Conservation (phyloP, 768 basidiomycete genomes). For the Lactarius psammicola region DNA sequence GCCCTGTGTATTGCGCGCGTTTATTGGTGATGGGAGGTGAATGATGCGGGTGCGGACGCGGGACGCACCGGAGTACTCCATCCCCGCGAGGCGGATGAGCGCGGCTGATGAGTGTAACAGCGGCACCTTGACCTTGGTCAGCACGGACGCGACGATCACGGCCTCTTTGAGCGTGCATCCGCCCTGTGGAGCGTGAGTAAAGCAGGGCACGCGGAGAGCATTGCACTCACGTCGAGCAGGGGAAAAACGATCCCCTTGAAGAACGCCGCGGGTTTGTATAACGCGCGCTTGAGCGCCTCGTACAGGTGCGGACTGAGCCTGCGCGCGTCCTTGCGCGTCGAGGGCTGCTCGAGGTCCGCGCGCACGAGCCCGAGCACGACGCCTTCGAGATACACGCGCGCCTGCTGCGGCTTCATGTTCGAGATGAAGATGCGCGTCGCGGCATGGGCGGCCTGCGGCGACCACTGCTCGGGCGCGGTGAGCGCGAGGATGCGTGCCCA, state of each 20-base stretch:
- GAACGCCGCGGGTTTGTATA: conserved; percentile 97
- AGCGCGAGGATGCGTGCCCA: conserved; percentile 96
- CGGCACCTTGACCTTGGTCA: conserved; percentile 88
- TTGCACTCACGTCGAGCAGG: conserved; percentile 72
- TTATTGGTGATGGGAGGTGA: background rate
- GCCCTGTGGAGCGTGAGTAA: conserved; percentile 39
- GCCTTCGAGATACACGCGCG: conserved; percentile 87
- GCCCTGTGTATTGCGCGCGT: conserved; percentile 47
- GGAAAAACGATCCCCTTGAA: conserved; percentile 99
- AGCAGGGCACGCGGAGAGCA: conserved; percentile 14
- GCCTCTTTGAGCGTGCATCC: conserved; percentile 94
- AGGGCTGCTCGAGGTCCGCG: conserved; percentile 68
- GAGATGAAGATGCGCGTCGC: conserved; percentile 96
- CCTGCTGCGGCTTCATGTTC: conserved; percentile 93
- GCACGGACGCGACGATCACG: conserved; percentile 87
- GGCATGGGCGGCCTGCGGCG: conserved; percentile 90
- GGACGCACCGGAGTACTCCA: conserved; percentile 86
- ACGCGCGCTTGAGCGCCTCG: conserved; percentile 83
- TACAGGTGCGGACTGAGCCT: conserved; percentile 94
- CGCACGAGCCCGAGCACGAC: conserved; percentile 90
- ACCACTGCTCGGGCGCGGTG: conserved; percentile 91
- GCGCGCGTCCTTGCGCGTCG: conserved; percentile 51
- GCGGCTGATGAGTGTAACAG: conserved; percentile 97
- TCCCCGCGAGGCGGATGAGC: conserved; percentile 85
- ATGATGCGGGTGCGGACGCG: background rate